Base-by-base conservation (phyloP, 1,284 basidiomycete genomes). In the Megacollybia platyphylla region DNA sequence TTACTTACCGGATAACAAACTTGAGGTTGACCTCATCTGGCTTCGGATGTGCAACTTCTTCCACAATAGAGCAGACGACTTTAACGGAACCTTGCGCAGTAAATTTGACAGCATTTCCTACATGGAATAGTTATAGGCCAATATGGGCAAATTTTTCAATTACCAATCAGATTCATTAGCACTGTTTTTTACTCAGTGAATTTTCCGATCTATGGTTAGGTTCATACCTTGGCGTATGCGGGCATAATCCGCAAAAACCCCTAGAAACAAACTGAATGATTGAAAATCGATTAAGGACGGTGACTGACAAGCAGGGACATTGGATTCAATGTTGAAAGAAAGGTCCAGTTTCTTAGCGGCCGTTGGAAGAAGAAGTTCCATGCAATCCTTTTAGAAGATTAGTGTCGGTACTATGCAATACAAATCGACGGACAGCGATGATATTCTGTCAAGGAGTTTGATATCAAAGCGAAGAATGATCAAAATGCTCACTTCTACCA, bases 231-330 rank as follows among this genome's bases (percentile, higher is more conserved):
- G 79, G 44, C 79, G 70, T 43, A 83, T 81, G 13, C 79, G 71
- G 5, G 78, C 76, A 50, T 81, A 79, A 54, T 83, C 79, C 2
- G 78, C 75, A 44, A 64, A 71, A n/a, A 82, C 74, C 78, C 78
- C 77, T 79, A 46, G 18, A 41, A 35, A 24, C 8, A 10, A 28
- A n/a, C 31, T 20, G 7, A 31, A 26, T 27, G 37, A 24, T 27
- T 45, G 17, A 29, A 4, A 34, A 3, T 34, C 3, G 39, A 6
- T 17, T n/a, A 2, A 11, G 18, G 26, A 11, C 6, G 39, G 7
- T 4, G 36, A 51, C 68, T 40, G 54, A 79, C 77, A 81, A 36
- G 70, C 52, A 27, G 79, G 79, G 7, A 82, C 79, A 51, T 72
- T 65, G 8, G 71, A 58, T 40, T 76, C 71, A 38, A 83, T 81